Conservation (phyloP, 148 eudicot genomes). For the Rhododendron ferrugineum region DNA sequence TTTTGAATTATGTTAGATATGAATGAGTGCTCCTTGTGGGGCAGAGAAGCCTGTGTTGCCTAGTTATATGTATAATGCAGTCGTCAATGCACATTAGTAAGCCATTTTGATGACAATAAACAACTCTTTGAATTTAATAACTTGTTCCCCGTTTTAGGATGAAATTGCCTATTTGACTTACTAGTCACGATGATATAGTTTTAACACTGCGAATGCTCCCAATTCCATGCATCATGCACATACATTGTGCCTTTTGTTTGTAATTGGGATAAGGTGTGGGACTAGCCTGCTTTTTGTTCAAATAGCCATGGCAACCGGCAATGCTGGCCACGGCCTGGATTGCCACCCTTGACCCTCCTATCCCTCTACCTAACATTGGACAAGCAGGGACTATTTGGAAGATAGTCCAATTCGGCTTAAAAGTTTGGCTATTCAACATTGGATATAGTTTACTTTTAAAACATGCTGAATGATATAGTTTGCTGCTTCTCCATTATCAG, state of each 20-base stretch:
- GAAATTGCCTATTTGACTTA: neutral
- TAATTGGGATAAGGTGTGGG: neutral
- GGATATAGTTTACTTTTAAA: neutral
- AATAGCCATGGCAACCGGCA: neutral
- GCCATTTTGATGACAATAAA: neutral
- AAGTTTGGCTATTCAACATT: neutral
- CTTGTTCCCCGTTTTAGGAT: neutral
- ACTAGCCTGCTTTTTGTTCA: neutral
- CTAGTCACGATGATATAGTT: neutral
- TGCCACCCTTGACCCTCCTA: neutral
- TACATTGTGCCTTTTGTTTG: neutral
- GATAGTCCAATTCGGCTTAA: neutral
- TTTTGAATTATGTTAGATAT: neutral
- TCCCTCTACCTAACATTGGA: neutral
- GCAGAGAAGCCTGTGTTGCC: neutral
- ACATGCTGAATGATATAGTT: slow-evolving; percentile 15
- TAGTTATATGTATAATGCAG: neutral
- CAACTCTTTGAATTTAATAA: neutral
- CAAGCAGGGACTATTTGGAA: neutral
- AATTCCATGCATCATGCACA: neutral
- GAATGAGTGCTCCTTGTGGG: neutral
- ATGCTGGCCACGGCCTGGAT: neutral
- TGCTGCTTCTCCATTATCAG: slow-evolving; percentile 23
- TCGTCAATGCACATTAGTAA: neutral
- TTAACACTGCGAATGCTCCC: neutral